These are phyloP conservation scores for Ganoderma sp. DNA, from an alignment of 1,284 basidiomycete species.

Conservation along the genomic window DNA sequence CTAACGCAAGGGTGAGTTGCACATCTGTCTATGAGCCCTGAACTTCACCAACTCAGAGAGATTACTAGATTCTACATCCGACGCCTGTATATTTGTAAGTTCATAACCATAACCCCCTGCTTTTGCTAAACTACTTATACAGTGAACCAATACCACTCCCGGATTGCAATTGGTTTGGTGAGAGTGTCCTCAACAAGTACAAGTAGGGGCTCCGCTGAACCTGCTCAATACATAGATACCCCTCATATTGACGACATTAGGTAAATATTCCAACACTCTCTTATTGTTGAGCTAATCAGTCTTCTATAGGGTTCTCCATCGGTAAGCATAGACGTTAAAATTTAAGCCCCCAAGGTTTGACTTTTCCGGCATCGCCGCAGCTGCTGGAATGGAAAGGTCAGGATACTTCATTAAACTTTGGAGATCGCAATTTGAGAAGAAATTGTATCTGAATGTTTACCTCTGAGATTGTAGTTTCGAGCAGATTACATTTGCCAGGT, in stretches of 20 bases:
- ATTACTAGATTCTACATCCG: not conserved
- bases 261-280: not conserved
- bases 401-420: too few species aligned
- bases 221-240: not conserved
- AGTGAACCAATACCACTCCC: not conserved
- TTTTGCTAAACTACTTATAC: not conserved
- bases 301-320: too few species aligned
- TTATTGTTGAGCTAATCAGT: too few species aligned
- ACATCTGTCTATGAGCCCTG: not conserved
- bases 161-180: not conserved
- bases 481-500: too few species aligned
- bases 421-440: too few species aligned
- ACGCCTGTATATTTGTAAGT: conserved; percentile 1
- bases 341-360: too few species aligned
- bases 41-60: not conserved
- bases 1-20: not conserved
- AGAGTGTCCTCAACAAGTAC: not conserved
- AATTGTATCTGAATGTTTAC: too few species aligned
- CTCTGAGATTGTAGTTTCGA: too few species aligned
- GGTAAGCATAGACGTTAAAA: too few species aligned
- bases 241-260: not conserved
- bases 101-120: not conserved
- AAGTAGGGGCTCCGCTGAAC: too few species aligned
- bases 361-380: too few species aligned
- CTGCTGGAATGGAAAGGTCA: too few species aligned